Evolutionary conservation across 2,329 filamentous ascomycete species (phyloP).

Genomic region (Hypoxylon sp.): DNA sequence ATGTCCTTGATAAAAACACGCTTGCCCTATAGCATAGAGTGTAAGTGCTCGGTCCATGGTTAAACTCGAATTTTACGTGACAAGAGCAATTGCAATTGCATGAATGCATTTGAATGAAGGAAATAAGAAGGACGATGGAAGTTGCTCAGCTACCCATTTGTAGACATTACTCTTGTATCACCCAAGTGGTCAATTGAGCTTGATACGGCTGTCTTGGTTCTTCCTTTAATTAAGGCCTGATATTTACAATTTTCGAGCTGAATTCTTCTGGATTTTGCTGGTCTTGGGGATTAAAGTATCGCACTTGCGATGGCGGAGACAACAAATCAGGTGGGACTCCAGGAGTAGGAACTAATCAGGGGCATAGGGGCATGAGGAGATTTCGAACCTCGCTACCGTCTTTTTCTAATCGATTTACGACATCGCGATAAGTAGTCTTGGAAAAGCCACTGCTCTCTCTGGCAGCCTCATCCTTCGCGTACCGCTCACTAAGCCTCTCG

Average conservation of each 20-base stretch:
- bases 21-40: conserved; percentile 74
- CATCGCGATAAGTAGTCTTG: conserved; percentile 79
- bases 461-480: conserved; percentile 74
- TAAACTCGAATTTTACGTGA: conserved; percentile 23
- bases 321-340: conserved; percentile 34
- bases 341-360: conserved; percentile 33
- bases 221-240: not conserved
- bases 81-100: conserved; percentile 11
- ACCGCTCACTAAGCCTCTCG: conserved; percentile 85
- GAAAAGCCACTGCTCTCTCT: conserved; percentile 75
- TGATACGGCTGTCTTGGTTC: not conserved
- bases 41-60: conserved; percentile 59
- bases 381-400: conserved; percentile 79
- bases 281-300: conserved; percentile 8
- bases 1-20: conserved; percentile 99
- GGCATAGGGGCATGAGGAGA: conserved; percentile 34
- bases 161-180: not conserved
- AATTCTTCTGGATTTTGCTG: conserved; percentile 8
- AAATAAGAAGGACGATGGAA: not conserved
- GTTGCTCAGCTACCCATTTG: not conserved
- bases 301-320: conserved; percentile 44
- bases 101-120: conserved; percentile 17
- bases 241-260: not conserved
- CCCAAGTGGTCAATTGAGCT: not conserved
- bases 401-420: conserved; percentile 81